Conservation (phyloP, 179 eudicot species). For the Beta corolliflora region DNA sequence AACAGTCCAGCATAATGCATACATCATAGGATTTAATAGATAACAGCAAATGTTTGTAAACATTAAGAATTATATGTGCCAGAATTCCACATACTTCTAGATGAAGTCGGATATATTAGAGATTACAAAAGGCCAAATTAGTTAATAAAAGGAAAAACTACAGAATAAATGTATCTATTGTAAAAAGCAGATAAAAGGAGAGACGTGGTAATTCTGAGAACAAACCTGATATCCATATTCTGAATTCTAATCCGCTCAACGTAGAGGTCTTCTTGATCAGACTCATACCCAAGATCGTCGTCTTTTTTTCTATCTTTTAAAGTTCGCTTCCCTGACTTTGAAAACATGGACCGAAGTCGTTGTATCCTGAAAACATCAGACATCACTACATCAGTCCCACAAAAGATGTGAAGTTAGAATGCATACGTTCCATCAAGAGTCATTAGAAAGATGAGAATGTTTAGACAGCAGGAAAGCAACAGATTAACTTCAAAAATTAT, state of each 20-base stretch:
- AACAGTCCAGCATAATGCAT: background rate
- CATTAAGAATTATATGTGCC: background rate
- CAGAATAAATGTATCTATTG: background rate
- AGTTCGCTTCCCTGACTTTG: constrained; percentile 38
- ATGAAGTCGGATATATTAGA: background rate
- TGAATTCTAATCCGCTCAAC: constrained; percentile 90
- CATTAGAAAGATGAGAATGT: background rate
- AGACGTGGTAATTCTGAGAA: background rate
- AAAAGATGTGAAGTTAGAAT: background rate
- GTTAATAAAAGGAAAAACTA: background rate
- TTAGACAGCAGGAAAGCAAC: background rate
- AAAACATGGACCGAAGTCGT: constrained; percentile 47
- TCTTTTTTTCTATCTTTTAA: constrained; percentile 60
- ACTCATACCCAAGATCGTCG: constrained; percentile 53
- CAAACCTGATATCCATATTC: constrained; percentile 85
- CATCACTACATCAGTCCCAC: constrained; percentile 1
- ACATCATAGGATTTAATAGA: background rate
- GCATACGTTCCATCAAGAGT: background rate
- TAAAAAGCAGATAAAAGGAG: background rate
- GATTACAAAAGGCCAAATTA: background rate
- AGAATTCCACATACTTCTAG: background rate
- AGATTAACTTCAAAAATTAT: background rate
- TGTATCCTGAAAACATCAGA: constrained; percentile 53
- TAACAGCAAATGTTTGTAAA: background rate
- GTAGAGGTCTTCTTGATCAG: constrained; percentile 50